Evolutionary conservation across 1,139 yeast genomes (phyloP).

Genomic region (Petasospora rhodanensis): DNA sequence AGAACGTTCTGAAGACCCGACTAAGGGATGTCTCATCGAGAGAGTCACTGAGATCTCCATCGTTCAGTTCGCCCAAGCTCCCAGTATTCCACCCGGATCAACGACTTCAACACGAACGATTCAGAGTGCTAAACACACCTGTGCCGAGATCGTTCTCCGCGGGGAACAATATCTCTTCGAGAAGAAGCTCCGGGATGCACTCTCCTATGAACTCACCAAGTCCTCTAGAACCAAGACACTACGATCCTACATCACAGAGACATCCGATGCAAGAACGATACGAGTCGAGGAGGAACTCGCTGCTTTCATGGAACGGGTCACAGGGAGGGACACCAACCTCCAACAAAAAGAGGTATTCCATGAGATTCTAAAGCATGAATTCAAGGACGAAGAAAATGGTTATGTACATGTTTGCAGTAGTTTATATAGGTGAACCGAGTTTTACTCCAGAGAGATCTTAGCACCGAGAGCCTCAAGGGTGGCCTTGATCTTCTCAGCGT

Average conservation of each 20-base stretch:
- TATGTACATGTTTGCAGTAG: slow-evolving; percentile 21
- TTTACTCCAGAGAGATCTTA: slow-evolving; percentile 79
- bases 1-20: not conserved
- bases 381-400: not conserved
- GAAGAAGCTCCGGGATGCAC: no score
- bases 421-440: no score
- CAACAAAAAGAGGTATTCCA: slow-evolving; percentile 19
- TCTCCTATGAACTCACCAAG: no score
- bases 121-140: slow-evolving; percentile 18
- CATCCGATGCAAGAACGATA: not conserved
- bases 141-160: slow-evolving; percentile 20
- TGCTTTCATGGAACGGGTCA: slow-evolving; percentile 5
- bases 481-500: slow-evolving; percentile 77
- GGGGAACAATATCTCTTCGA: no score
- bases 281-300: slow-evolving; percentile 5
- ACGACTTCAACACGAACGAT: no score
- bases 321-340: slow-evolving; percentile 5
- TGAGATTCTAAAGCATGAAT: slow-evolving; percentile 17
- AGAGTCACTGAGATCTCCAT: slow-evolving; percentile 12
- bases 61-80: slow-evolving; percentile 12
- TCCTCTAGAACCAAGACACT: no score
- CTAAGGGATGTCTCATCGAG: slow-evolving; percentile 1
- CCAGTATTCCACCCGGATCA: slow-evolving; percentile 10
- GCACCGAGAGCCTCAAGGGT: slow-evolving; percentile 95
- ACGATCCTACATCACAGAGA: no score